A percentile compares a stretch with the other conserved stretches of the same genome.
Evolutionary conservation across 2,329 filamentous ascomycete genomes (phyloP).

Genomic region (Torrubiella hemipterigena): DNA sequence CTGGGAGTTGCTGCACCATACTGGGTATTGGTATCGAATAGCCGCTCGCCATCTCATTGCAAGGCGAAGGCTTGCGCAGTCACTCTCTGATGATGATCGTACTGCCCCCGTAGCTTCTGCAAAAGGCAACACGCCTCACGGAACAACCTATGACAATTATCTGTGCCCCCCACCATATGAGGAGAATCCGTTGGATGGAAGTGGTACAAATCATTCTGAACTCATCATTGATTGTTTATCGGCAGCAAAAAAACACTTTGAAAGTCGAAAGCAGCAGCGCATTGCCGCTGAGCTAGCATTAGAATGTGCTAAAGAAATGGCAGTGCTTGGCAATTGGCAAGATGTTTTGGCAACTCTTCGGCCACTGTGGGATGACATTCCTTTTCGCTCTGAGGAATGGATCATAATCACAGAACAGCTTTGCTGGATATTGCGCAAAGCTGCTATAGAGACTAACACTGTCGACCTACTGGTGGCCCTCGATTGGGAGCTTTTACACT

Average conservation of each 20-base stretch:
- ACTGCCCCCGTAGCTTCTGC: constrained; percentile 34
- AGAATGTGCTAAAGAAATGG: constrained; percentile 44
- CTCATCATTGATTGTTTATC: constrained; percentile 41
- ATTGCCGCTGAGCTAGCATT: constrained; percentile 43
- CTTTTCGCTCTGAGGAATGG: constrained; percentile 49
- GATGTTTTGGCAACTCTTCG: constrained; percentile 40
- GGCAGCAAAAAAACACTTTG: constrained; percentile 40
- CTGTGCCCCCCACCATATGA: constrained; percentile 52
- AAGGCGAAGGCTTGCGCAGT: constrained; percentile 39
- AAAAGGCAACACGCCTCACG: constrained; percentile 33
- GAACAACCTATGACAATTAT: constrained; percentile 52
- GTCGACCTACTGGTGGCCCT: constrained; percentile 46
- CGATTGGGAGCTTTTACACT: constrained; percentile 54
- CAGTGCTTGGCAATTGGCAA: constrained; percentile 36
- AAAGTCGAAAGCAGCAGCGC: constrained; percentile 39
- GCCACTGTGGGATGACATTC: constrained; percentile 44
- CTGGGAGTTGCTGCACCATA: constrained; percentile 53
- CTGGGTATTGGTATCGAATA: constrained; percentile 54
- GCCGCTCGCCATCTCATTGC: constrained; percentile 45
- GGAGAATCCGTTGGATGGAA: constrained; percentile 39
- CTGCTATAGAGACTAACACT: constrained; percentile 38
- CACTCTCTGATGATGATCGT: constrained; percentile 49
- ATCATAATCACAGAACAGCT: constrained; percentile 46
- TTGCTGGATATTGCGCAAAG: constrained; percentile 47
- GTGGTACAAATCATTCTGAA: constrained; percentile 41